Evolutionary conservation across 306 rosid species (phyloP), one percentile per base, ranked within the genome.

Genomic region (Glycine latifolia): DNA sequence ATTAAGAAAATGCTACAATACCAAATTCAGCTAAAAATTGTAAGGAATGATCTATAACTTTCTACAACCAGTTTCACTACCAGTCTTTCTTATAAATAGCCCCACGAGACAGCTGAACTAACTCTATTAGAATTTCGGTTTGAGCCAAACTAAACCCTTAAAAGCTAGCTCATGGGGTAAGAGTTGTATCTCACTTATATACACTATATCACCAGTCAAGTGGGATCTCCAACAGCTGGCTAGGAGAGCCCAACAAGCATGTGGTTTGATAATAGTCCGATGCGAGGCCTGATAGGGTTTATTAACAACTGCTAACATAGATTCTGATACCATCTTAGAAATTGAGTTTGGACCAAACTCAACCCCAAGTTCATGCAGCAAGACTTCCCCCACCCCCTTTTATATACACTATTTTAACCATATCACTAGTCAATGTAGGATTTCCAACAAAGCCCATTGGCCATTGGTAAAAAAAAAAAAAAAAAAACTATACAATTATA

Each of bases 11-110:
- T 47, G 31, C n/a, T 20, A 10, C 31, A 3, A 16, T n/a, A 14
- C 55, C 50, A 54, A 81, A 67, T 72, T 56, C 78, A 55, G 55
- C 16, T 74, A 53, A 12, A 47, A 80, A 54, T 5, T 16, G 14
- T 60, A 39, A 20, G 47, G 65, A 48, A 8, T 47, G 14, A 44
- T 50, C 37, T 16, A 48, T 54, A 37, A 55, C 60, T 78, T 63
- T 33, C 61, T 65, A n/a, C 67, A 15, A 79, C 56, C 35, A 39
- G 43, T 56, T 55, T 78, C 33, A 66, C 55, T 15, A 67, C 6
- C 8, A 55, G 31, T 55, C 10, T 52, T 47, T 17, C 10, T 47
- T 43, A 44, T 50, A 56, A 47, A 65, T 79, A 67, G 10, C 66
- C 39, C 17, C 13, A 68, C 69, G 54, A 58, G 16, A 54, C 67